Evolutionary conservation across 73 alveolate species (phyloP), one percentile per base, ranked within the genome.

Genomic region (Paramecium octaurelia): DNA sequence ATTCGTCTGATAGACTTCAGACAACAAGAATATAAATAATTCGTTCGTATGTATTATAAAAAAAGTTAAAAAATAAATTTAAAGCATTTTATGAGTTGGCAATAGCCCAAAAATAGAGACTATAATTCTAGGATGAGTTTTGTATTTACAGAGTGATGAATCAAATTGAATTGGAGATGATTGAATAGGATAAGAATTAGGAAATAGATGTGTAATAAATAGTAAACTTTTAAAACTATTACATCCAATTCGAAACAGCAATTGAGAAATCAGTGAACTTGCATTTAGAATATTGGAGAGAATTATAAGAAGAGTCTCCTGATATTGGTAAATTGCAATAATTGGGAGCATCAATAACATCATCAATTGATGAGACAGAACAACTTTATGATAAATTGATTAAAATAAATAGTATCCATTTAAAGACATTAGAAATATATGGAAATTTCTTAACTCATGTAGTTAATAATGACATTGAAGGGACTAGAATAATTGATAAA

Each of bases 221-320:
- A 12, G 93, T 87, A 21, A 75, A 75, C 27, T 75, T 75, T 38
- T 42, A 75, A 75, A 87, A 87, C 12, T 64, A 23, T 23, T 87
- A 64, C 35, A 87, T 87, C 4, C 42, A 87, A 36, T 87, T 87
- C n/a, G 84, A 87, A 64, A 80, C 71, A 34, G 29, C 50, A 16
- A 87, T 87, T 14, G 93, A 87, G 31, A 60, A 36, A 44, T 64
- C 88, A 64, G 93, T 87, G 0, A 34, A 87, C 10, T 77, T 87
- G 31, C 93, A 87, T 87, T 34, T 87, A 40, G 93, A 87, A 58
- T 87, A 64, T 40, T 87, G 93, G 93, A 87, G 89, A 87, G 93
- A 87, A 60, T 64, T 87, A 3, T 36, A 64, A 36, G 93, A 87
- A 50, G 93, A 87, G 24, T 58, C 84, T 9, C 93, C 93, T 16